phyloP scores from a whole-genome alignment of 495 filamentous ascomycete genomes.

The Tuber aestivum region DNA sequence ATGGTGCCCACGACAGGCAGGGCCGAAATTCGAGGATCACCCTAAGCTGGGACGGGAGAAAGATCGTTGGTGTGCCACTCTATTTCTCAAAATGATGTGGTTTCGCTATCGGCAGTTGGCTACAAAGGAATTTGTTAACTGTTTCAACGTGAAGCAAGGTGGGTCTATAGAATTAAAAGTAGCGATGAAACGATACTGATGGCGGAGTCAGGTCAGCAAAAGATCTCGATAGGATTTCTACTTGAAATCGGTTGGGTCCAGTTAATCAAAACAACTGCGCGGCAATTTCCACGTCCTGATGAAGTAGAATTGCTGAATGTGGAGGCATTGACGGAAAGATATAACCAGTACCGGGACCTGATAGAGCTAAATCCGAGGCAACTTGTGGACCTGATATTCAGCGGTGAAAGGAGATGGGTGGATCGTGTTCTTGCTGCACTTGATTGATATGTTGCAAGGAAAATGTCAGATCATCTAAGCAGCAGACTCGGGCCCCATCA shows the following conservation, averaged over 20 bases:
- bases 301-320: neutral
- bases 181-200: neutral
- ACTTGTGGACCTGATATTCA: neutral
- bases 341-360: neutral
- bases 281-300: neutral
- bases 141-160: neutral
- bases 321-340: neutral
- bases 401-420: neutral
- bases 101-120: neutral
- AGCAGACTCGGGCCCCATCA: too few relatives aligned
- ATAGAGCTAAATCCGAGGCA: neutral
- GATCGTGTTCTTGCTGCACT: neutral
- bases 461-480: too few relatives aligned
- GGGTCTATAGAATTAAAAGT: neutral
- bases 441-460: too few relatives aligned
- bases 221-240: neutral
- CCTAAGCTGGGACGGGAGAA: neutral
- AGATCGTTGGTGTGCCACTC: neutral
- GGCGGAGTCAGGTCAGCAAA: neutral
- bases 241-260: neutral
- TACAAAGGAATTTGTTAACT: neutral
- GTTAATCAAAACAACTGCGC: neutral
- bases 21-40: neutral
- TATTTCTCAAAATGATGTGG: constrained; percentile 16
- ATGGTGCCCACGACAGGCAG: neutral